A percentile compares a stretch with the other conserved stretches of the same genome.
Conservation (phyloP, 2,329 filamentous ascomycete genomes). For the Alternaria dauci region DNA sequence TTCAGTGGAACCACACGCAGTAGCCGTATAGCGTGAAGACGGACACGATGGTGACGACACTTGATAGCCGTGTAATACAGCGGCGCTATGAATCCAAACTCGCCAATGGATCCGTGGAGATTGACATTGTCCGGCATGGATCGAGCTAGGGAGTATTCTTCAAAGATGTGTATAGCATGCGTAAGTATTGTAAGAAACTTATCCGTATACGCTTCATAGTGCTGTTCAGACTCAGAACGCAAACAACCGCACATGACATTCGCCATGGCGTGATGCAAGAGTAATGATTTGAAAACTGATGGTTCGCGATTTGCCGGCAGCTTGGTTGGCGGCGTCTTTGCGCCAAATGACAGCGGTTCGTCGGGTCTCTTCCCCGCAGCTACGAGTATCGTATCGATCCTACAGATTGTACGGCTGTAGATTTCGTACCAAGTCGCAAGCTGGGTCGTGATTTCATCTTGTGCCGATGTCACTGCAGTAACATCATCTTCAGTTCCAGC, state of each 20-base stretch:
- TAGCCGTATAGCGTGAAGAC: conserved; percentile 51
- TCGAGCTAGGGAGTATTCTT: neutral
- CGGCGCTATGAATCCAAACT: conserved; percentile 8
- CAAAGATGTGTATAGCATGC: conserved; percentile 7
- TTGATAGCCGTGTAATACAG: conserved; percentile 51
- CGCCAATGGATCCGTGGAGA: conserved; percentile 27
- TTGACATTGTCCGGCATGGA: conserved; percentile 10
- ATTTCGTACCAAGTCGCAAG: conserved; percentile 6
- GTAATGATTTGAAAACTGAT: conserved; percentile 18
- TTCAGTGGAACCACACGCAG: conserved; percentile 43
- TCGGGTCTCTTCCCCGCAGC: neutral
- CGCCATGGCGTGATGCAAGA: conserved; percentile 29
- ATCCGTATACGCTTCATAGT: conserved; percentile 33
- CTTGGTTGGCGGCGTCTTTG: neutral
- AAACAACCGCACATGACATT: conserved; percentile 25
- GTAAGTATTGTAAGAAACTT: conserved; percentile 24
- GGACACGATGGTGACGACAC: conserved; percentile 55
- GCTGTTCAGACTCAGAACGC: conserved; percentile 5
- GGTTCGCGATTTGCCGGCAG: neutral
- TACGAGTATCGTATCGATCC: neutral
- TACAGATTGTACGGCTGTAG: conserved; percentile 1
- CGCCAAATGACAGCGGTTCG: conserved; percentile 2
- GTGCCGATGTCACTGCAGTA: neutral
- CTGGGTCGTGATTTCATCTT: neutral
- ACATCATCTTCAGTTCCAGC: neutral